Conservation (phyloP, 345 rosid genomes). For the Brassica incana region DNA sequence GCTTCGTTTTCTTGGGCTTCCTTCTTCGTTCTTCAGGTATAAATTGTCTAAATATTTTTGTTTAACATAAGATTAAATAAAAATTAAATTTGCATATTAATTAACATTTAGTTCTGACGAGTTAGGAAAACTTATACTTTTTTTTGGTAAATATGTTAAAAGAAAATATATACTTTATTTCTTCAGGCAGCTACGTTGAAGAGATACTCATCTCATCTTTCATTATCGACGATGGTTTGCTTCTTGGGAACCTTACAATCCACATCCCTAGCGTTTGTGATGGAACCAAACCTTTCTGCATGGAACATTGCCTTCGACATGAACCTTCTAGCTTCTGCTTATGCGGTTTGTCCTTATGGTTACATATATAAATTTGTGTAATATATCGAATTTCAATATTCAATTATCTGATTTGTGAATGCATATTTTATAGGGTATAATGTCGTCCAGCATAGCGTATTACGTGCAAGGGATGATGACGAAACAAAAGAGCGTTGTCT, state of each 20-base stretch:
- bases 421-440: conserved; percentile 59
- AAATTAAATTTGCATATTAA: neutral
- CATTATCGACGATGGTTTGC: conserved; percentile 76
- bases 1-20: conserved; percentile 95
- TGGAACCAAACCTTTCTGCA: conserved; percentile 64
- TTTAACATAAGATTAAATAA: neutral
- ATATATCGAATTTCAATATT: neutral
- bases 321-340: conserved; percentile 90
- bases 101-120: conserved; percentile 7
- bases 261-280: conserved; percentile 65
- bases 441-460: conserved; percentile 87
- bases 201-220: conserved; percentile 79
- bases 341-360: conserved; percentile 55
- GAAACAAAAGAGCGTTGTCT: conserved; percentile 73
- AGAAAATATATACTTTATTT: neutral
- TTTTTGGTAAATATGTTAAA: too few species aligned
- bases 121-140: neutral
- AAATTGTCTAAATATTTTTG: neutral
- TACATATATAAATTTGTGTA: neutral
- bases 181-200: conserved; percentile 69
- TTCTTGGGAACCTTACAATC: conserved; percentile 84
- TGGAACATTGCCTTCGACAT: conserved; percentile 90
- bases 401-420: neutral
- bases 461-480: conserved; percentile 90
- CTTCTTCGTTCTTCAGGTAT: conserved; percentile 77